These are phyloP conservation scores for Trichothecium roseum DNA, from an alignment of 2,329 filamentous ascomycete species.

Conservation along the genomic window DNA sequence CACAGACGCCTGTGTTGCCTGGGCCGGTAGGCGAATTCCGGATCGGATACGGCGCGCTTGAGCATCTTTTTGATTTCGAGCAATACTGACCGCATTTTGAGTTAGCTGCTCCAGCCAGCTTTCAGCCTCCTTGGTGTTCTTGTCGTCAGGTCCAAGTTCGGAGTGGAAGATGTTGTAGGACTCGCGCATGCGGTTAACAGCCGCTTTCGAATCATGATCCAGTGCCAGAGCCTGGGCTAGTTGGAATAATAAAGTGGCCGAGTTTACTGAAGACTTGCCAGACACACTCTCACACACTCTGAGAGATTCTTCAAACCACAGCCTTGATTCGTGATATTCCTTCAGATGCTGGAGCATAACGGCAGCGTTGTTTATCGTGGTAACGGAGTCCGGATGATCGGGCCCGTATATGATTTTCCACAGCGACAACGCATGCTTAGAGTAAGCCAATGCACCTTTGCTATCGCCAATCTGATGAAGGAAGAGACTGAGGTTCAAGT, in stretches of 20 bases:
- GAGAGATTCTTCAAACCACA: slow-evolving; percentile 94
- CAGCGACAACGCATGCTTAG: slow-evolving; percentile 84
- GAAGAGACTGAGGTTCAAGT: slow-evolving; percentile 91
- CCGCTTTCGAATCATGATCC: slow-evolving; percentile 88
- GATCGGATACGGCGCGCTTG: slow-evolving; percentile 64
- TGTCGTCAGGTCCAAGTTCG: slow-evolving; percentile 79
- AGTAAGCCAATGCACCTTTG: slow-evolving; percentile 74
- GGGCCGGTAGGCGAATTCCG: slow-evolving; percentile 52
- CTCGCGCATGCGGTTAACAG: slow-evolving; percentile 89
- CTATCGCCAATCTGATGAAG: slow-evolving; percentile 89
- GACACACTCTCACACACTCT: slow-evolving; percentile 82
- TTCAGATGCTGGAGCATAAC: slow-evolving; percentile 97
- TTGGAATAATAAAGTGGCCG: slow-evolving; percentile 92
- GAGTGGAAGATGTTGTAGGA: slow-evolving; percentile 91
- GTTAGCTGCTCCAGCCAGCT: slow-evolving; percentile 94
- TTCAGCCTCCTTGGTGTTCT: slow-evolving; percentile 97
- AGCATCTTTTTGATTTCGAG: slow-evolving; percentile 83
- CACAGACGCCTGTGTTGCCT: slow-evolving; percentile 11
- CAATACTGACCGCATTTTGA: slow-evolving; percentile 87
- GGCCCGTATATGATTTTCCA: slow-evolving; percentile 96
- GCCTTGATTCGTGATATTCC: slow-evolving; percentile 84
- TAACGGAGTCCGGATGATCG: slow-evolving; percentile 94
- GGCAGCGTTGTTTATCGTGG: slow-evolving; percentile 95
- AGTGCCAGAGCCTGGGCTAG: slow-evolving; percentile 88
- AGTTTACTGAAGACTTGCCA: slow-evolving; percentile 82